Conservation (phyloP, 1,284 basidiomycete species). For the Cutaneotrichosporon dermatis region DNA sequence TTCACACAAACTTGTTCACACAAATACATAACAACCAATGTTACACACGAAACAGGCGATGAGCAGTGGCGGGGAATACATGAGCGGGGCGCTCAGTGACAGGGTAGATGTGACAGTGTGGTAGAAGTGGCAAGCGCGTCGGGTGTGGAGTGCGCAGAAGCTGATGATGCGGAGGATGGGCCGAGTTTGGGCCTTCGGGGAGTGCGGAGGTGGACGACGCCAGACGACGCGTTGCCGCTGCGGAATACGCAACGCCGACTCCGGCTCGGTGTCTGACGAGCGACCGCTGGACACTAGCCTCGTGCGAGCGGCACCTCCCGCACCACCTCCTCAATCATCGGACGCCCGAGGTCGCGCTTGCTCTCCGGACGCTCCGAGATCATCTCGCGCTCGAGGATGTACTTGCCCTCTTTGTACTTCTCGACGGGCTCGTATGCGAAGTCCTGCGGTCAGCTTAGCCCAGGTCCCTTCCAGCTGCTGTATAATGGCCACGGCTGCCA, state of each 20-base stretch:
- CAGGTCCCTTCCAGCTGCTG: too few relatives aligned
- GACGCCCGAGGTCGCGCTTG: slow-evolving; percentile 22
- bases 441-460: slow-evolving; percentile 57
- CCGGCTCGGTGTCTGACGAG: too few relatives aligned
- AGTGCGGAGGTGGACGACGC: too few relatives aligned
- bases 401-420: slow-evolving; percentile 98
- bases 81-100: too few relatives aligned
- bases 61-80: background rate
- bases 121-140: too few relatives aligned
- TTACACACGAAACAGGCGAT: background rate
- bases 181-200: too few relatives aligned
- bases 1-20: background rate
- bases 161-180: too few relatives aligned
- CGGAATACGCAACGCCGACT: too few relatives aligned
- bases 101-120: too few relatives aligned
- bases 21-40: background rate
- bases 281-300: background rate
- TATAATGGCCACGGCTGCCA: too few relatives aligned
- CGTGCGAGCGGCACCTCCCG: background rate
- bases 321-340: slow-evolving; percentile 35
- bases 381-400: slow-evolving; percentile 88
- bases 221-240: too few relatives aligned
- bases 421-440: slow-evolving; percentile 81
- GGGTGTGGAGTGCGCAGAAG: too few relatives aligned
- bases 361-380: slow-evolving; percentile 52